Evolutionary conservation across 176 grass and related monocot species (phyloP), one percentile per base, ranked within the genome.

Genomic region (Bonia amplexicaulis): DNA sequence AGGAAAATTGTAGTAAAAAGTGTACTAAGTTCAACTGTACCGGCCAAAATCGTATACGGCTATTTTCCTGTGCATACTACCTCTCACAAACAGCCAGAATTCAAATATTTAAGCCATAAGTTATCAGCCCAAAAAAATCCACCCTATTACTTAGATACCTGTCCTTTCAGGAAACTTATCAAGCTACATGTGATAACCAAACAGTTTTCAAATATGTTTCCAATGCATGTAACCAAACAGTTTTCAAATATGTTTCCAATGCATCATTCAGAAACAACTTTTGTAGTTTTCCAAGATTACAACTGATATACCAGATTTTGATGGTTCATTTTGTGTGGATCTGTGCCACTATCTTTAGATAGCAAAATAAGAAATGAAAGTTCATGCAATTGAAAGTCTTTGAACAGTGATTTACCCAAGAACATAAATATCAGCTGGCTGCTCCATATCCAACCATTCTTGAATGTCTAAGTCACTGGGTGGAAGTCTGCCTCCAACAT

Each of bases 371-470:
- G 45, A 53, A 69, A 51, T 78, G 69, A 76, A 81, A 10, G 29
- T 16, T 79, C 40, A 2, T 26, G 48, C 33, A 69, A 31, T 73
- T 22, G 58, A 9, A 86, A 22, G 52, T 9, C 6, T 46, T 46
- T 55, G 17, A 19, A 19, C 12, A 71, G 11, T 46, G 45, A 81
- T 51, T 83, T 94, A 99, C 96, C 96, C 96, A 77, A 99, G 86
- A 81, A 99, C 88, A 89, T 99, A 99, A 85, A 98, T 94, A 84
- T 99, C 96, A 84, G 93, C 93, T 27, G 91, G 84, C 71, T 96
- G 88, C 82, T 90, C 90, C 90, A 91, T 94, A 89, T 96, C 90
- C 62, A 96, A 87, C 96, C 96, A 99, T 73, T 92, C 91, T 75
- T 76, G 65, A 81, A 99, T 93, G 81, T 96, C 78, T 57, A 99